Conservation (phyloP, 148 eudicot genomes). For the Rhododendron ferrugineum region DNA sequence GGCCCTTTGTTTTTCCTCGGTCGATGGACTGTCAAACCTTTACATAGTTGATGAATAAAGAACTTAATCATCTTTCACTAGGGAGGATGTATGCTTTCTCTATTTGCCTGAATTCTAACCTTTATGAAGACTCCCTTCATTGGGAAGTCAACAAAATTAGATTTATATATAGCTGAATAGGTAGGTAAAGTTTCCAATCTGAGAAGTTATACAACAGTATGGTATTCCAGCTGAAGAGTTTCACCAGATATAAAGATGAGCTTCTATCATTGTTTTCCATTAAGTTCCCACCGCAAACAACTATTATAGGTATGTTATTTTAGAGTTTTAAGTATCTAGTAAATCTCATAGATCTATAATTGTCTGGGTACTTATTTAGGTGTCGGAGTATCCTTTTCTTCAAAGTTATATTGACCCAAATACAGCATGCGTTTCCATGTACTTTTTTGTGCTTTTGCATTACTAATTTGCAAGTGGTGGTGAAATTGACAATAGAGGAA, state of each 20-base stretch:
- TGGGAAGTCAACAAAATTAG: neutral
- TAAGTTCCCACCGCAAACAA: neutral
- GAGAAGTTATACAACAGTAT: neutral
- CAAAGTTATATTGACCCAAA: neutral
- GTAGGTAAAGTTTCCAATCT: conserved; percentile 2
- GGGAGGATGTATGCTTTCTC: neutral
- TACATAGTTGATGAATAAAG: neutral
- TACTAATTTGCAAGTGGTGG: neutral
- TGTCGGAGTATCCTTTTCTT: neutral
- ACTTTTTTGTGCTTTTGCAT: neutral
- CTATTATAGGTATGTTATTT: neutral
- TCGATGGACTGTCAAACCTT: neutral
- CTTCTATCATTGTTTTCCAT: neutral
- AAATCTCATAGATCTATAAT: neutral
- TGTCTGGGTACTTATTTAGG: neutral
- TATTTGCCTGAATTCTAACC: neutral
- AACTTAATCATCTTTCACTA: neutral
- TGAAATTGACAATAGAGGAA: conserved; percentile 43
- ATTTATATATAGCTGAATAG: neutral
- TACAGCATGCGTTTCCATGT: neutral
- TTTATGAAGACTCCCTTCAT: neutral
- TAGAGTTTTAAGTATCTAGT: neutral
- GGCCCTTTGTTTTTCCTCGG: neutral
- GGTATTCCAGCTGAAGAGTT: neutral
- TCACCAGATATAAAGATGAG: neutral